phyloP scores from a whole-genome alignment of 2,329 filamentous ascomycete species.

The Drechslerella stenobrocha region DNA sequence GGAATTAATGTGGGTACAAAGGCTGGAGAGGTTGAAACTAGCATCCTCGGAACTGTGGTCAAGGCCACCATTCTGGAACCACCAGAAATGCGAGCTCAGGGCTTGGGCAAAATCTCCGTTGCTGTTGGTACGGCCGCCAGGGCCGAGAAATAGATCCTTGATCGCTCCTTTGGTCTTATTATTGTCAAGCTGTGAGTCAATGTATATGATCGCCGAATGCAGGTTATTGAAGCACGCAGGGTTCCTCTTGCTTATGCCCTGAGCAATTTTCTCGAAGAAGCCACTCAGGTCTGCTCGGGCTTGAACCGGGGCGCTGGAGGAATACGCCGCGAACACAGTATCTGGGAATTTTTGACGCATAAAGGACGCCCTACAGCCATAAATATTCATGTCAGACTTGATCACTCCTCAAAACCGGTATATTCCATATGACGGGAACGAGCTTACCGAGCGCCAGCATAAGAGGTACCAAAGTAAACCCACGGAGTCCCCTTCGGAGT shows the following conservation, averaged over 20 bases:
- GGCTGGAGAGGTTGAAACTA: constrained; percentile 54
- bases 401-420: too few species aligned
- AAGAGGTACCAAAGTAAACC: constrained; percentile 59
- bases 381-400: background rate
- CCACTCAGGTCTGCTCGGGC: constrained; percentile 60
- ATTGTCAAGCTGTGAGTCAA: constrained; percentile 58
- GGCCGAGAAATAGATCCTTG: constrained; percentile 60
- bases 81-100: constrained; percentile 49
- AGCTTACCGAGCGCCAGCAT: constrained; percentile 56
- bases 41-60: constrained; percentile 52
- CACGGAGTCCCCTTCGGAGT: constrained; percentile 57
- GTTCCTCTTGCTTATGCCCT: constrained; percentile 57
- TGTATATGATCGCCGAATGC: constrained; percentile 57
- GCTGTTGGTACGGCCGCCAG: constrained; percentile 58
- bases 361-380: background rate
- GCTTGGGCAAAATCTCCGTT: constrained; percentile 59
- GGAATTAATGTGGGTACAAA: constrained; percentile 59
- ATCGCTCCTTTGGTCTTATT: constrained; percentile 55
- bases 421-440: background rate
- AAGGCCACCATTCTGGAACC: constrained; percentile 58
- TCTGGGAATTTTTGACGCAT: constrained; percentile 54
- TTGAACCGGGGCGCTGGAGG: constrained; percentile 58
- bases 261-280: constrained; percentile 61
- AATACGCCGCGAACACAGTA: constrained; percentile 56
- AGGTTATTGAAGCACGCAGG: constrained; percentile 59